These are phyloP conservation scores for Globisporangium orthogonon DNA, from an alignment of 352 stramenopile genomes.

Conservation along the genomic window DNA sequence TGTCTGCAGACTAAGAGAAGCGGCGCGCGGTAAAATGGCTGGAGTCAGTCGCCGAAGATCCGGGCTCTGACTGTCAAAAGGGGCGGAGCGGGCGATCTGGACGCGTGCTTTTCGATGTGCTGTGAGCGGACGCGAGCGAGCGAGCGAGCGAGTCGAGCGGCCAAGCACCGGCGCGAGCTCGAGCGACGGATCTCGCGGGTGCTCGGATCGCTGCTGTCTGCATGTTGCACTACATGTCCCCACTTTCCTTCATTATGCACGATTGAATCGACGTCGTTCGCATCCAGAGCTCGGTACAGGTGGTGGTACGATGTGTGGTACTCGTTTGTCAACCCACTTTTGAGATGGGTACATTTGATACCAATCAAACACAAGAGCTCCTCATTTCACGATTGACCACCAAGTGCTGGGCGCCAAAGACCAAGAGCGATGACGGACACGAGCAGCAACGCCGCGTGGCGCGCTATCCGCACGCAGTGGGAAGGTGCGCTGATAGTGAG, in stretches of 20 bases:
- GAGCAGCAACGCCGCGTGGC: neutral
- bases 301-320: too few relatives aligned
- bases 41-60: too few relatives aligned
- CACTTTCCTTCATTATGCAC: neutral
- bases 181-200: neutral
- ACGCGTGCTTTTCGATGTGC: too few relatives aligned
- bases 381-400: neutral
- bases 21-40: too few relatives aligned
- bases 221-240: neutral
- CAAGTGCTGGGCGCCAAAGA: neutral
- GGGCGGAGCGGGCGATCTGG: too few relatives aligned
- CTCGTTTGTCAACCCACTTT: neutral
- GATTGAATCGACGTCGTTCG: neutral
- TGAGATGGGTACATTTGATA: neutral
- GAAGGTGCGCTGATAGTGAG: slow-evolving; percentile 1
- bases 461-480: slow-evolving; percentile 11
- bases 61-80: too few relatives aligned
- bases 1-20: slow-evolving; percentile 44
- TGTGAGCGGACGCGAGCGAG: neutral
- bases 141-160: neutral
- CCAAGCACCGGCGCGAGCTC: neutral
- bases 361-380: neutral
- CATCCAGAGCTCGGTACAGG: too few relatives aligned
- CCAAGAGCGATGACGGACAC: neutral
- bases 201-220: neutral